A percentile compares a stretch with the other conserved stretches of the same genome.
phyloP scores from a whole-genome alignment of 2,329 filamentous ascomycete species.

The Helminthosporium solani region DNA sequence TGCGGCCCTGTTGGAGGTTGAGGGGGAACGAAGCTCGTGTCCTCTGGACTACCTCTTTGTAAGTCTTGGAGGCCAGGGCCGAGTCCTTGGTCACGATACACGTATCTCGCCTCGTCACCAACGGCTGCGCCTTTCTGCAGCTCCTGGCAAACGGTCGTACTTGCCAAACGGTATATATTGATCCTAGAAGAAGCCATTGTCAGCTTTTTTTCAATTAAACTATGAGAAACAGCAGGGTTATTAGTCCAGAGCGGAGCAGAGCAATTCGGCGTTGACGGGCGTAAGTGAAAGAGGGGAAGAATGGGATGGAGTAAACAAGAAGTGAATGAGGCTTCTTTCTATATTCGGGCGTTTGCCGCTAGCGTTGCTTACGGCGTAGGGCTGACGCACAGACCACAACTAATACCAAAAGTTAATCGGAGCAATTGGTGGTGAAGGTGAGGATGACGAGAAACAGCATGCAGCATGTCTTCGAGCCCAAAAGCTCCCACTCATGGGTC shows the following conservation, averaged over 20 bases:
- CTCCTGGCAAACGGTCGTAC: slow-evolving; percentile 12
- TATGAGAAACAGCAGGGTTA: too few relatives aligned
- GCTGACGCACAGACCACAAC: slow-evolving; percentile 26
- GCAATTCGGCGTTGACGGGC: too few relatives aligned
- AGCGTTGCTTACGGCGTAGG: slow-evolving; percentile 7
- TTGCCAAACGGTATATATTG: slow-evolving; percentile 23
- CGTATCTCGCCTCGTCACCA: too few relatives aligned
- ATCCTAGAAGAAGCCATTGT: slow-evolving; percentile 19
- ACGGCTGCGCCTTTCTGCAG: background rate
- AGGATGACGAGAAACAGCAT: slow-evolving; percentile 16
- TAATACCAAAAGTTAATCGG: slow-evolving; percentile 11
- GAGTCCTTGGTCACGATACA: too few relatives aligned
- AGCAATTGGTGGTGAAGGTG: background rate
- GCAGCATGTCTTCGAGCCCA: slow-evolving; percentile 33
- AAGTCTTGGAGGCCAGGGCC: too few relatives aligned
- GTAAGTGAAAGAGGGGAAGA: too few relatives aligned
- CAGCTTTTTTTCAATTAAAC: background rate
- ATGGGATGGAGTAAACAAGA: too few relatives aligned
- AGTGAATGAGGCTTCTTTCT: too few relatives aligned
- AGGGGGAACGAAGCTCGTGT: background rate
- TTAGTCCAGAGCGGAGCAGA: too few relatives aligned
- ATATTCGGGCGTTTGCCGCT: too few relatives aligned
- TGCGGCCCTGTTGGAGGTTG: background rate
- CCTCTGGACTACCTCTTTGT: too few relatives aligned
- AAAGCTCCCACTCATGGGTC: slow-evolving; percentile 35